Evolutionary conservation across 768 basidiomycete species (phyloP).

Genomic region (Naganishia kalamii): DNA sequence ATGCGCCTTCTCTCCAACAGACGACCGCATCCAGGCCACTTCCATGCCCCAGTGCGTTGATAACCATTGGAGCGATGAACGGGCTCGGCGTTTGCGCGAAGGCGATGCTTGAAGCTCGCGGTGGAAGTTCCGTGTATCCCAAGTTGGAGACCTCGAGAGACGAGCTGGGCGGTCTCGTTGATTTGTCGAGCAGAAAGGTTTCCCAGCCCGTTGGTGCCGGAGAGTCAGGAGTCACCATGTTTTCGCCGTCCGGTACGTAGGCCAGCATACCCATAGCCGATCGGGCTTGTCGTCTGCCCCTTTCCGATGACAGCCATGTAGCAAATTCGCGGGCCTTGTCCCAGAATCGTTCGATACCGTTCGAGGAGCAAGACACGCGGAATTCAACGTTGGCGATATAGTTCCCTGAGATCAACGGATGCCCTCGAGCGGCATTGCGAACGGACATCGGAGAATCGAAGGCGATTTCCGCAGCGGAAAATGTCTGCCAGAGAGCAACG

Average conservation of each 20-base stretch:
- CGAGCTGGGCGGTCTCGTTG: background rate
- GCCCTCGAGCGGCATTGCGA: background rate
- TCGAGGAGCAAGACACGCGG: background rate
- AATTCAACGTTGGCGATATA: background rate
- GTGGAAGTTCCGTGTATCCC: background rate
- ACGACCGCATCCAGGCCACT: background rate
- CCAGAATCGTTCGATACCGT: background rate
- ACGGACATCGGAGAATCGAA: background rate
- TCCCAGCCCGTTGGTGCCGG: background rate
- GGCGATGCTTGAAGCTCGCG: background rate
- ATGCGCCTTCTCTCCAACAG: background rate
- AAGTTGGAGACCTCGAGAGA: slow-evolving; percentile 1
- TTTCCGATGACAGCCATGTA: background rate
- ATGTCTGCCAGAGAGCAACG: background rate
- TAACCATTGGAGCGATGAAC: background rate
- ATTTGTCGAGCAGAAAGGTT: background rate
- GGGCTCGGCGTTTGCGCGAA: background rate
- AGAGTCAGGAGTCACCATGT: background rate
- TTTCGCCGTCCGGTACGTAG: background rate
- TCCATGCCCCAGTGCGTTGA: background rate
- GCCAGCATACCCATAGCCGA: background rate
- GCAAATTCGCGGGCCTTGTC: background rate
- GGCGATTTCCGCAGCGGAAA: background rate
- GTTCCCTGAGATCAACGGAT: background rate
- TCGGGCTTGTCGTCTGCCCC: background rate